Evolutionary conservation across 306 rosid species (phyloP).

Genomic region (Carpinus viminea): DNA sequence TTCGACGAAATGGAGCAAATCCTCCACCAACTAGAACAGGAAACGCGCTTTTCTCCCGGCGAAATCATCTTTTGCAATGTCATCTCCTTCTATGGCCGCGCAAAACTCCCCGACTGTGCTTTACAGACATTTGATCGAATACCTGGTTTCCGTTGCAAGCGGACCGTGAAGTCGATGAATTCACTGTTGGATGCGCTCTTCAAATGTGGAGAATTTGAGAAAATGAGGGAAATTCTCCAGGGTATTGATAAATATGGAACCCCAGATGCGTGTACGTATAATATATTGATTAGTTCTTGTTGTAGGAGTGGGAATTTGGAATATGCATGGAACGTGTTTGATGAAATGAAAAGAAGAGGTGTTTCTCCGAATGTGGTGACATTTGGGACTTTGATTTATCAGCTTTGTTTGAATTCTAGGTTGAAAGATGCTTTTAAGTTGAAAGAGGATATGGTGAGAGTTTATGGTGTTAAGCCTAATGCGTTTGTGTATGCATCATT

Average conservation of each 20-base stretch:
- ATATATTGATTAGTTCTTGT: slow-evolving; percentile 56
- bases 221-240: slow-evolving; percentile 28
- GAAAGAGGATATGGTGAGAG: slow-evolving; percentile 52
- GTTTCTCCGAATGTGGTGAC: slow-evolving; percentile 50
- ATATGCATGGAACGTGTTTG: slow-evolving; percentile 47
- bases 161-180: slow-evolving; percentile 60
- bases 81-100: slow-evolving; percentile 63
- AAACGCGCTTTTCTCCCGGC: slow-evolving; percentile 47
- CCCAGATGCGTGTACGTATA: slow-evolving; percentile 68
- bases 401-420: slow-evolving; percentile 44
- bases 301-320: slow-evolving; percentile 26
- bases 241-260: slow-evolving; percentile 21
- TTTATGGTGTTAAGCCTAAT: slow-evolving; percentile 43
- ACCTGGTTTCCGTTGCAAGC: slow-evolving; percentile 51
- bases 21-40: slow-evolving; percentile 50
- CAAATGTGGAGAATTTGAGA: slow-evolving; percentile 42
- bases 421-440: slow-evolving; percentile 50
- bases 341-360: slow-evolving; percentile 53
- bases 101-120: slow-evolving; percentile 60
- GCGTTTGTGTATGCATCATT: slow-evolving; percentile 45
- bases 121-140: slow-evolving; percentile 49
- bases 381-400: slow-evolving; percentile 51
- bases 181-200: slow-evolving; percentile 58
- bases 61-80: slow-evolving; percentile 77
- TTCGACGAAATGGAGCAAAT: slow-evolving; percentile 67